Percentiles rank a stretch among this genome's conserved stretches.
phyloP scores from a whole-genome alignment of 371 early-diverging fungal species.

The Catenaria anguillulae region DNA sequence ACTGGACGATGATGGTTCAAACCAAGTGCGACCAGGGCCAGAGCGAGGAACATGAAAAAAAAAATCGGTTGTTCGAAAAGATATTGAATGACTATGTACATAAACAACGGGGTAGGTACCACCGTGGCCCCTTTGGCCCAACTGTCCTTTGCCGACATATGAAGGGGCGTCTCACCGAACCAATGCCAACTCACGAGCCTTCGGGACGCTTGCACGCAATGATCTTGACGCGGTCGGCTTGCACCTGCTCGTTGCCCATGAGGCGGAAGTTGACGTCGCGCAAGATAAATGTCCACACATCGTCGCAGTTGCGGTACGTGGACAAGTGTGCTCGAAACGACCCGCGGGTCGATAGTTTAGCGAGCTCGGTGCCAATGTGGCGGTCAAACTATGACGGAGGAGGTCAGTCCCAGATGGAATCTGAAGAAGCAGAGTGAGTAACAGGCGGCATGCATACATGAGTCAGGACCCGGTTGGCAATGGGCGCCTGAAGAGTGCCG shows the following conservation, averaged over 20 bases:
- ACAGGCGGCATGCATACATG: constrained; percentile 36
- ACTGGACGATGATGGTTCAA: too few species aligned
- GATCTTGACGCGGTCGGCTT: constrained; percentile 78
- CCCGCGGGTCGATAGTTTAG: not conserved
- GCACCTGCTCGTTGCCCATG: constrained; percentile 65
- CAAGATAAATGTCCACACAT: constrained; percentile 92
- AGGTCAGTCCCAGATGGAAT: too few species aligned
- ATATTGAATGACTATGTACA: not conserved
- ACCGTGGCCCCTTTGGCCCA: not conserved
- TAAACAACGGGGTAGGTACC: too few species aligned
- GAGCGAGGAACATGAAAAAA: not conserved
- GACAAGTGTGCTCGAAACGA: constrained; percentile 47
- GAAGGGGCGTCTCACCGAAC: too few species aligned
- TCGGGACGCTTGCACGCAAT: constrained; percentile 57
- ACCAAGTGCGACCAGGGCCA: too few species aligned
- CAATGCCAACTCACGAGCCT: too few species aligned
- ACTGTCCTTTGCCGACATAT: too few species aligned
- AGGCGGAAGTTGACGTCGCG: constrained; percentile 66
- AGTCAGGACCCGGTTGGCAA: constrained; percentile 79
- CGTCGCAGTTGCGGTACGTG: constrained; percentile 85
- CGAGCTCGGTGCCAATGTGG: not conserved
- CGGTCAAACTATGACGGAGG: not conserved
- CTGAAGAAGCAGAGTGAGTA: too few species aligned
- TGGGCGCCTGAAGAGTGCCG: constrained; percentile 81
- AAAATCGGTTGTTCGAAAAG: too few species aligned